phyloP scores from a whole-genome alignment of 2,329 filamentous ascomycete species.

The Curvularia hawaiiensis region DNA sequence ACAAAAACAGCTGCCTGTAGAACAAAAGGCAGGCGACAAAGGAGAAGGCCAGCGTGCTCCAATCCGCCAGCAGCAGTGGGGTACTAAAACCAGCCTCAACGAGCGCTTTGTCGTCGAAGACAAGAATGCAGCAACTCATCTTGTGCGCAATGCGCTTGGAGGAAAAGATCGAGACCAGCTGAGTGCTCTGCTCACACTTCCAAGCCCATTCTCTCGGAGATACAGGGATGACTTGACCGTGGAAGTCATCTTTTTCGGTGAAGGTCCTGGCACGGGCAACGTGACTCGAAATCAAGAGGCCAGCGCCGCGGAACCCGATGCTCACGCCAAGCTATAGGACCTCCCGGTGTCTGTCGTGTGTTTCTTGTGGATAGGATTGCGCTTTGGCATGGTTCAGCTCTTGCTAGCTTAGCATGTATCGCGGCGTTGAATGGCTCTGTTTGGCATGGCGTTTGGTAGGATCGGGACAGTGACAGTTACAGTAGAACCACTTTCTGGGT shows the following conservation, averaged over 20 bases:
- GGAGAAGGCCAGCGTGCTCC: constrained; percentile 80
- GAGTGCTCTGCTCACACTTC: constrained; percentile 86
- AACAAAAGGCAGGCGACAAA: constrained; percentile 60
- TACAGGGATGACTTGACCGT: constrained; percentile 97
- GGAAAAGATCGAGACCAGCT: constrained; percentile 94
- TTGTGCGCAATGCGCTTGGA: constrained; percentile 92
- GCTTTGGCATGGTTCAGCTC: neutral
- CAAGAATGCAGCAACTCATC: constrained; percentile 93
- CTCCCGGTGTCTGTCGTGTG: neutral
- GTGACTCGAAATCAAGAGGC: constrained; percentile 87
- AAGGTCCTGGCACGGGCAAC: constrained; percentile 74
- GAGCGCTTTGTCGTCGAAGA: constrained; percentile 93
- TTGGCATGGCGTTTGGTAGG: constrained; percentile 15
- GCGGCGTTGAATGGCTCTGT: constrained; percentile 17
- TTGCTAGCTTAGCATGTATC: constrained; percentile 5
- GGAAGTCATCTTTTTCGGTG: constrained; percentile 97
- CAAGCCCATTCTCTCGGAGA: constrained; percentile 85
- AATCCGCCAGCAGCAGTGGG: constrained; percentile 90
- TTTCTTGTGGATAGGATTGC: neutral
- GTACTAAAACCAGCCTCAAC: constrained; percentile 72
- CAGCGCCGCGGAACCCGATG: constrained; percentile 63
- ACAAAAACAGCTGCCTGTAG: constrained; percentile 72
- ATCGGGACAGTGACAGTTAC: neutral
- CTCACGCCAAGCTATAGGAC: constrained; percentile 55
- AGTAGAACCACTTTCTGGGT: constrained; percentile 1